Base-by-base conservation (phyloP, 495 filamentous ascomycete species). In the Gamarada debralockiae region DNA sequence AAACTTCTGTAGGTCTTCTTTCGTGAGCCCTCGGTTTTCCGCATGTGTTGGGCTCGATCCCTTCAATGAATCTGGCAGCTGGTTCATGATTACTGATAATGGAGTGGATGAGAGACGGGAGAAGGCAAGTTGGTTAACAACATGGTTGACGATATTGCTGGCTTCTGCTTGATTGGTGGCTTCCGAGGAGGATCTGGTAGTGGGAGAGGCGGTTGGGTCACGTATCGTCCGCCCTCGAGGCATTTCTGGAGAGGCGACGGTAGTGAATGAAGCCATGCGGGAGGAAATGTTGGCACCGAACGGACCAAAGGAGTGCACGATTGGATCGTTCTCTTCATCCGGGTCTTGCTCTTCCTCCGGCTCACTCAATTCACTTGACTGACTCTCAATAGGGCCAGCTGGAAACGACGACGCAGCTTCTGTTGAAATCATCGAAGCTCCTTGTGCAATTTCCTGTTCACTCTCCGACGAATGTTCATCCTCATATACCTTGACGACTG, bases 121-220 rank as follows among this genome's bases (percentile, higher is more conserved):
- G 66, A 87, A 98, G n/a, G 95, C 92, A 17, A 98, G 76, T 67
- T 98, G 93, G 66, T 97, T 98, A 61, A 88, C 77, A 45, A 92
- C 83, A 62, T 97, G 95, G 64, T 97, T 90, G 38, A 69, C 68
- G 47, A 85, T 66, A n/a, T 62, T 67, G 31, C 63, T 64, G 43
- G 64, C 62, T 29, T 65, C 53, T 9, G 58, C 63, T 68, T 71
- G 61, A 38, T 61, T 55, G 43, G 53, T 55, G 40, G 33, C 52
- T 52, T 53, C 49, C 42, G 51, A 50, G 24, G 15, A 52, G 46
- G 57, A 40, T 31, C 56, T 46, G 10, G 23, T 29, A 21, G 37
- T 41, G n/a, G 56, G 63, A 47, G 64, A 58, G 25, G 38, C 22
- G 6, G 37, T 21, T 1, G 38, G 22, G 21, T 52, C 41, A 29